These are phyloP conservation scores for Malus hybrid DNA, from an alignment of 331 rosid genomes.

Conservation along the genomic window DNA sequence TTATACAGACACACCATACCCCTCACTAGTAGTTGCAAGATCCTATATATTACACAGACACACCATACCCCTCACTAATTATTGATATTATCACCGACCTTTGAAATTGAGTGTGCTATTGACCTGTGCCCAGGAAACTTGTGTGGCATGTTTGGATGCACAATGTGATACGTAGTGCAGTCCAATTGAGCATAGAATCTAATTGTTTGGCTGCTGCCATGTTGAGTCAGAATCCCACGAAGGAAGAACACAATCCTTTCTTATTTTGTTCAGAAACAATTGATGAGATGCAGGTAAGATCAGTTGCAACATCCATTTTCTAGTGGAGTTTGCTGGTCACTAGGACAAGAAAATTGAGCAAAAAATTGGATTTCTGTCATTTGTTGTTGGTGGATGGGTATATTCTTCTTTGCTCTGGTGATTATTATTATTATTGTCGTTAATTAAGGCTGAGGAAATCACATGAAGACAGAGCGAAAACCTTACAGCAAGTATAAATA, in stretches of 20 bases:
- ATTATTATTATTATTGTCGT: neutral
- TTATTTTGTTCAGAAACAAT: neutral
- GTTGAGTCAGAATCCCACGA: slow-evolving; percentile 20
- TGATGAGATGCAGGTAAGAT: neutral
- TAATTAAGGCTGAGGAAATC: too few relatives aligned
- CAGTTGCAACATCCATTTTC: neutral
- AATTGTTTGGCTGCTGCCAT: neutral
- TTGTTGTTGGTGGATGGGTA: neutral
- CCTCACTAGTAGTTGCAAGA: slow-evolving; percentile 13
- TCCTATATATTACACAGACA: neutral
- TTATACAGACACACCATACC: too few relatives aligned
- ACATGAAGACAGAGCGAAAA: too few relatives aligned
- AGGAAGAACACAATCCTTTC: neutral
- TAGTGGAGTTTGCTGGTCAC: neutral
- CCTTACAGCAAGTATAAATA: too few relatives aligned
- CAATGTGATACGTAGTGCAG: slow-evolving; percentile 1
- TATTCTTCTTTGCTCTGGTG: neutral
- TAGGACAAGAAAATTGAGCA: neutral
- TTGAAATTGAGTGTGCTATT: slow-evolving; percentile 18
- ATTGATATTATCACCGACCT: neutral
- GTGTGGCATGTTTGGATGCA: neutral
- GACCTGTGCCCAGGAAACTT: slow-evolving; percentile 7
- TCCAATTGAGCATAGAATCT: slow-evolving; percentile 13
- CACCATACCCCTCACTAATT: neutral
- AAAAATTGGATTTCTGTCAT: neutral